Base-by-base conservation (phyloP, 768 basidiomycete species). In the Podaxis rugospora region DNA sequence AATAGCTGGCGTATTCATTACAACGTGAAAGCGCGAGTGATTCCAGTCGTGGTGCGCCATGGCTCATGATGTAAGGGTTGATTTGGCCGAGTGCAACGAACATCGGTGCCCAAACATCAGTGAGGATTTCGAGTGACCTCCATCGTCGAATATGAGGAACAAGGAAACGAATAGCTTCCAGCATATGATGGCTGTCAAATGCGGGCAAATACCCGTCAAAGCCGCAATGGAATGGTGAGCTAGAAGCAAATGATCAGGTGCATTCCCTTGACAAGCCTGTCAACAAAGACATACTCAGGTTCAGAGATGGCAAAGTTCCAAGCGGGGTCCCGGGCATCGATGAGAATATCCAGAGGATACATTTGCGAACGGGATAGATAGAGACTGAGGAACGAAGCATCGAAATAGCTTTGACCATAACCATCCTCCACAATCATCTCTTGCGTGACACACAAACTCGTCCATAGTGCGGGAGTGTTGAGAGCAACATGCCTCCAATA, bases 31-130 rank as follows among this genome's bases (percentile, higher is more conserved):
- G 72, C 27, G 77, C 76, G 49, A 88, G 70, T 4, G 76, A 78
- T 67, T 84, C 79, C 44, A 85, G 77, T 21, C 66, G 66, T 6
- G 78, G 77, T 7, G 79, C 79, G 42, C 78, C 76, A 28, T 63
- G 51, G 14, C 69, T 65, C 35, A 68, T 64, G 56, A 80, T 67
- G 13, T 64, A 55, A 6, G 72, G 70, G 63, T 82, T 80, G 37
- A 87, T 76, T 9, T 72, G 68, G 25, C 68, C 65, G 16, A 88
- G 74, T 10, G 82, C 84, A 51, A 74, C 68, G 63, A 80, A 76
- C 82, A 88, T 83, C 13, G 84, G 84, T n/a, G 77, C 74, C 79
- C 78, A 85, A 6, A 79, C 76, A 66, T 86, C 83, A 28, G 83
- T 83, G 42, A 83, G 74, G 65, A 87, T 78, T 21, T 72, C 74